Evolutionary conservation across 2,329 filamentous ascomycete genomes (phyloP), one percentile per base, ranked within the genome.

Genomic region (Penicillium oxalicum): DNA sequence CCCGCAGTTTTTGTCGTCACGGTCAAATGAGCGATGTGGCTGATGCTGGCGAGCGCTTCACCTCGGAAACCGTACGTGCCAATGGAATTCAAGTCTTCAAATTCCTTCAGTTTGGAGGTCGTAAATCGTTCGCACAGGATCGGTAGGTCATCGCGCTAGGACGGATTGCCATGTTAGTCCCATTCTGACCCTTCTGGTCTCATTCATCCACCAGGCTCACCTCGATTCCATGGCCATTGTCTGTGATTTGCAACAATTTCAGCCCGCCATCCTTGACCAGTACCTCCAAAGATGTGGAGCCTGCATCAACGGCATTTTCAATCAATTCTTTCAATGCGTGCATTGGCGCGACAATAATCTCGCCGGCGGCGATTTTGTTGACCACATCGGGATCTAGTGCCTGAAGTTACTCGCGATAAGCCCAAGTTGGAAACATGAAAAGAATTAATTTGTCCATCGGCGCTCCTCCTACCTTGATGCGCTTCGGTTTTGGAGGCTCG

Each of bases 61-160:
- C 93, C 93, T 45, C 93, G 86, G 64, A 98, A 98, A n/a, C 93
- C 93, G 68, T 98, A 98, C 1, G 93, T 97, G 44, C 84, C 85
- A 56, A 98, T 97, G 4, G 84, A 87, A 36, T 82, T 82, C 41
- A 98, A 76, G 66, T 98, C 93, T 67, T 97, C 91, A 58, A 98
- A 98, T 4, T 82, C 81, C 59, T 93, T 90, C 50, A 98, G 78
- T 67, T 98, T 98, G 9, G 91, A 97, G 0, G 93, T 98, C 8
- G 93, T 98, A 66, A 96, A 96, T 44, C 93, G 84, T 68, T 97
- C 90, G 64, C 93, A 98, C 4, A 98, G 77, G 49, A 98, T 95
- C 1, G 87, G 77, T 51, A 98, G 67, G 67, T 98, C 93, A 56
- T 95, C 90, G 77, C 86, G 89, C 88, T 95, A 39, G 29, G 41